Conservation (phyloP, 108 stramenopile species). For the Poteriospumella lacustris region DNA sequence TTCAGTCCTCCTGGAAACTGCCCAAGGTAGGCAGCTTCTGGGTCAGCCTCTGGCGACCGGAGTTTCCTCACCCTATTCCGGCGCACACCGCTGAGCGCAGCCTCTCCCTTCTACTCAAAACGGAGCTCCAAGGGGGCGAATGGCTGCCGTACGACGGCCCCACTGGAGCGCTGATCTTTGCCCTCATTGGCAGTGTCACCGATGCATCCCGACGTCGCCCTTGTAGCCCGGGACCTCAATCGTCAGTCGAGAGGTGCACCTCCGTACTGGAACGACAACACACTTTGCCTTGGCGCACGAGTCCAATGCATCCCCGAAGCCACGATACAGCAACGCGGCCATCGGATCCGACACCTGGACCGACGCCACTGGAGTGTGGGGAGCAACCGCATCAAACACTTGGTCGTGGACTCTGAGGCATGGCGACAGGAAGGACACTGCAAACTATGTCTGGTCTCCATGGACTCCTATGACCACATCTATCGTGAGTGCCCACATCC, state of each 20-base stretch:
- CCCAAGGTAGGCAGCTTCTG: not conserved
- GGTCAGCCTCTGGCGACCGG: not conserved
- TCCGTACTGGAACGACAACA: not conserved
- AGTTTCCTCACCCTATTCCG: not conserved
- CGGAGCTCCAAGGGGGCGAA: not conserved
- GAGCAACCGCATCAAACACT: not conserved
- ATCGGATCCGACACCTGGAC: not conserved
- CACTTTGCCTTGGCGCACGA: not conserved
- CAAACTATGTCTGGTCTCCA: not conserved
- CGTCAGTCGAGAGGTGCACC: not conserved
- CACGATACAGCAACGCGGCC: not conserved
- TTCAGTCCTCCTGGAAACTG: not conserved
- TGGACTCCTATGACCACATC: not conserved
- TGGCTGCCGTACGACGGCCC: not conserved
- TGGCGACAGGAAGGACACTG: constrained; percentile 1
- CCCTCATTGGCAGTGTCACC: not conserved
- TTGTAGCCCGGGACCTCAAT: not conserved
- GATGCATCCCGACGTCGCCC: not conserved
- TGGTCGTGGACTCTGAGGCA: not conserved
- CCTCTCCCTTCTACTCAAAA: not conserved
- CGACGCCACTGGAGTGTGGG: not conserved
- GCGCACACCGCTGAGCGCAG: not conserved
- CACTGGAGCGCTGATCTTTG: not conserved
- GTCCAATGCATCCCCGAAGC: not conserved
- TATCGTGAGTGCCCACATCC: not conserved